Evolutionary conservation across 805 yeast species (phyloP), one percentile per base, ranked within the genome.

Genomic region (Spathaspora girioi): DNA sequence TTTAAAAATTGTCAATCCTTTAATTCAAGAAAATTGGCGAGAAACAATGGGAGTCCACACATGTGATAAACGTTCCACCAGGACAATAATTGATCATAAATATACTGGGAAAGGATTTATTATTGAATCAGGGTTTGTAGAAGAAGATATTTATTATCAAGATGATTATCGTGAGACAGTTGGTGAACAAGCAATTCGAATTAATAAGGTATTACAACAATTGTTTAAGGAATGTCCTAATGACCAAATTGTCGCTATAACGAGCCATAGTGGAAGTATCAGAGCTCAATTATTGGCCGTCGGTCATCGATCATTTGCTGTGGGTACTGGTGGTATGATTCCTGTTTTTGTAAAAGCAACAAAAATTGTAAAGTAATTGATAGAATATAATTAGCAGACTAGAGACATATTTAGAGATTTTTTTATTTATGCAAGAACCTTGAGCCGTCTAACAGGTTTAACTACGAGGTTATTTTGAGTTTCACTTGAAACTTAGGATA

Each of bases 271-370:
- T 18, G 84, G 84, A 0, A 67, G 78, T 23, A 78, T 80, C 45
- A 62, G 79, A 43, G 72, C 81, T 3, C 77, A 79, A 51, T 64
- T 80, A 47, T 56, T 70, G 54, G 83, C 74, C 1, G 60, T 78
- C 50, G 72, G 72, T 19, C 85, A 80, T 59, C 64, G 82, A 42
- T 63, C 66, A 17, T 80, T 79, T 58, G 67, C 76, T 5, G 68
- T 81, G 29, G 75, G 74, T 10, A 79, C 85, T 1, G 85, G 85
- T 7, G 84, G 81, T 10, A 76, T 81, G 76, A 72, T 80, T 38
- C 83, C 85, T 0, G 76, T 81, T 6, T 70, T 81, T 45, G 79
- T 81, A 1, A 76, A 75, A 57, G 82, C 67, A 14, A 66, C 68
- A 7, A 65, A 55, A 48, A 38, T 45, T 17, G 15, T 12, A 8